Percentiles rank a stretch among this genome's conserved stretches.
phyloP scores from a whole-genome alignment of 371 early-diverging fungal species.

The Mucor ambiguus region DNA sequence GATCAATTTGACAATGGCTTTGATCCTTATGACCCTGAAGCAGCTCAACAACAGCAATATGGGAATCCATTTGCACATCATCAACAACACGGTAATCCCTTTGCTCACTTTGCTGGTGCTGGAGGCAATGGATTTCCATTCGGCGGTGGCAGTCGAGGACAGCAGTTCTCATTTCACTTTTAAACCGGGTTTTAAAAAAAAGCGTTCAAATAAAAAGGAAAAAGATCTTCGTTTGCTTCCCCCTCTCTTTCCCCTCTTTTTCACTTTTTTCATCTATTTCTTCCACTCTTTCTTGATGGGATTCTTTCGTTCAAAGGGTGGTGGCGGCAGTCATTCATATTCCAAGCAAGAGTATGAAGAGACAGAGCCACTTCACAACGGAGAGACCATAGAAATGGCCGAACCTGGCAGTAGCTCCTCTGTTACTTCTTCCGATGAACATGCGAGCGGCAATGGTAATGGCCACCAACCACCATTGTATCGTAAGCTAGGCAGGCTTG shows the following conservation, averaged over 20 bases:
- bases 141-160: slow-evolving; percentile 54
- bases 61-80: slow-evolving; percentile 58
- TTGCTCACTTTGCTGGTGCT: slow-evolving; percentile 61
- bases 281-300: slow-evolving; percentile 11
- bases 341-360: slow-evolving; percentile 20
- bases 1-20: slow-evolving; percentile 87
- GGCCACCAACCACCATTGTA: slow-evolving; percentile 10
- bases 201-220: not conserved
- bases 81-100: slow-evolving; percentile 47
- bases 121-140: slow-evolving; percentile 57
- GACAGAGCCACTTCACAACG: slow-evolving; percentile 28
- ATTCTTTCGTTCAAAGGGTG: slow-evolving; percentile 23
- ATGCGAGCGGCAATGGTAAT: not conserved
- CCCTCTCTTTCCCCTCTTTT: not conserved
- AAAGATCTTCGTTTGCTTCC: not conserved
- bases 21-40: slow-evolving; percentile 90
- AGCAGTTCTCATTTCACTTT: slow-evolving; percentile 27
- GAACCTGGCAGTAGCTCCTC: slow-evolving; percentile 12
- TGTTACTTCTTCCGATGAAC: not conserved
- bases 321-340: not conserved
- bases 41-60: slow-evolving; percentile 40
- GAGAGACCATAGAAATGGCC: slow-evolving; percentile 30
- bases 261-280: not conserved
- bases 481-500: slow-evolving; percentile 20
- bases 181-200: slow-evolving; percentile 5